Conservation (phyloP, 2,329 filamentous ascomycete species). For the Pseudocercospora cruenta region DNA sequence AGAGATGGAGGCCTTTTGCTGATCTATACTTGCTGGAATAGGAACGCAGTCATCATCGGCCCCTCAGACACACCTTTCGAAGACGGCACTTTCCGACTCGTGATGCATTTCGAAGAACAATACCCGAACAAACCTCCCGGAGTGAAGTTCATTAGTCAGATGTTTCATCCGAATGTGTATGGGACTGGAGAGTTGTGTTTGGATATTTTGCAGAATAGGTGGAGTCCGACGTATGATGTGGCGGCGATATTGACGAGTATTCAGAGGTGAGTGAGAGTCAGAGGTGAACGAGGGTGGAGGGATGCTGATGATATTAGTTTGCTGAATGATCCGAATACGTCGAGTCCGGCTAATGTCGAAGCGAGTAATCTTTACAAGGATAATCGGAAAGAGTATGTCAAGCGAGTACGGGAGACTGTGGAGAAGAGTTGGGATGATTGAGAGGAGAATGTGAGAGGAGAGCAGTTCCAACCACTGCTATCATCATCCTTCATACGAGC, state of each 20-base stretch:
- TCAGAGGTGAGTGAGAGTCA: constrained; percentile 70
- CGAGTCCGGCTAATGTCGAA: constrained; percentile 95
- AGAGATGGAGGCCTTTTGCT: constrained; percentile 8
- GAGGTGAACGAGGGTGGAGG: background rate
- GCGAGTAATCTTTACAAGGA: constrained; percentile 98
- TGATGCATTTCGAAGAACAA: constrained; percentile 99
- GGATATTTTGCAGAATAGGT: constrained; percentile 95
- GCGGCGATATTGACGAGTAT: constrained; percentile 96
- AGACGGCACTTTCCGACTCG: constrained; percentile 93
- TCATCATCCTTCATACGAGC: background rate
- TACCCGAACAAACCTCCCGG: constrained; percentile 98
- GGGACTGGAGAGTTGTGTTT: constrained; percentile 94
- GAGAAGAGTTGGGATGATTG: constrained; percentile 98
- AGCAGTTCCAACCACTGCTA: constrained; percentile 1
- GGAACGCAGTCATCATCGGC: constrained; percentile 98
- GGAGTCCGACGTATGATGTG: constrained; percentile 98
- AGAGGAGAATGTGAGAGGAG: constrained; percentile 2
- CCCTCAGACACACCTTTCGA: constrained; percentile 97
- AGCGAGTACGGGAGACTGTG: constrained; percentile 92
- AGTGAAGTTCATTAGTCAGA: constrained; percentile 97
- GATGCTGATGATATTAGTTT: constrained; percentile 61
- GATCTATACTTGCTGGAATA: constrained; percentile 43
- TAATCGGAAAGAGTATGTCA: constrained; percentile 93
- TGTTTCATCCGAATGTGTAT: constrained; percentile 99
- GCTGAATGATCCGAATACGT: constrained; percentile 98